These are phyloP conservation scores for Podaxis sp. DNA, from an alignment of 768 basidiomycete species.

Conservation along the genomic window DNA sequence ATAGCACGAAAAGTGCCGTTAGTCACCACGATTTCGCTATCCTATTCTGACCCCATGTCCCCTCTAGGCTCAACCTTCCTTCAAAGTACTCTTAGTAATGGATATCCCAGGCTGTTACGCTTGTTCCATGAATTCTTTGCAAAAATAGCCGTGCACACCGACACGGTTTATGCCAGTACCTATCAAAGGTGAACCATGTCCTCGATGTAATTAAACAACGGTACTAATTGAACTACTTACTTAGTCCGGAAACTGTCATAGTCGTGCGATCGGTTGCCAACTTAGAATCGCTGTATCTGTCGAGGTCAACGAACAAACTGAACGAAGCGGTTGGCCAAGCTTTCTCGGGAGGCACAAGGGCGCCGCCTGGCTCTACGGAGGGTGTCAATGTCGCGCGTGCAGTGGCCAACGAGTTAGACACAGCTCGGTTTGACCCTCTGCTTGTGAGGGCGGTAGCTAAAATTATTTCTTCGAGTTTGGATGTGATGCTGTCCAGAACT, in stretches of 20 bases:
- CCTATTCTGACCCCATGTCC: not conserved
- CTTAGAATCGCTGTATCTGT: conserved; percentile 87
- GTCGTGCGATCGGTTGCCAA: conserved; percentile 77
- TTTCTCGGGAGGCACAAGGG: conserved; percentile 64
- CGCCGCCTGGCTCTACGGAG: conserved; percentile 71
- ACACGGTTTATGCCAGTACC: conserved; percentile 81
- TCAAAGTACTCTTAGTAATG: conserved; percentile 81
- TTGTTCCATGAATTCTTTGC: conserved; percentile 97
- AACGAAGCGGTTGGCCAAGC: conserved; percentile 80
- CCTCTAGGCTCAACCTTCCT: conserved; percentile 80
- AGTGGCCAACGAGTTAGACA: conserved; percentile 88
- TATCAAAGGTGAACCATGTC: conserved; percentile 66
- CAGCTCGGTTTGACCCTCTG: conserved; percentile 89
- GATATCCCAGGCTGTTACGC: conserved; percentile 84
- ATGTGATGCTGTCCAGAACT: conserved; percentile 56
- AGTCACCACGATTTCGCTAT: not conserved
- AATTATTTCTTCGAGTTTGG: conserved; percentile 63
- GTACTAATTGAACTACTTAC: not conserved
- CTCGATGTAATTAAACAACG: not conserved
- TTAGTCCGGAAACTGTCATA: conserved; percentile 88
- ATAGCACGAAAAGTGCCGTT: conserved; percentile 68
- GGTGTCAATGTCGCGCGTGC: conserved; percentile 73
- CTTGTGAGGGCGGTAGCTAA: conserved; percentile 77
- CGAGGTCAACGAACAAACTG: conserved; percentile 76
- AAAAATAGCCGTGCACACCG: conserved; percentile 92